Evolutionary conservation across 331 rosid genomes (phyloP), one percentile per base, ranked within the genome.

Genomic region (Pyracantha coccinea): DNA sequence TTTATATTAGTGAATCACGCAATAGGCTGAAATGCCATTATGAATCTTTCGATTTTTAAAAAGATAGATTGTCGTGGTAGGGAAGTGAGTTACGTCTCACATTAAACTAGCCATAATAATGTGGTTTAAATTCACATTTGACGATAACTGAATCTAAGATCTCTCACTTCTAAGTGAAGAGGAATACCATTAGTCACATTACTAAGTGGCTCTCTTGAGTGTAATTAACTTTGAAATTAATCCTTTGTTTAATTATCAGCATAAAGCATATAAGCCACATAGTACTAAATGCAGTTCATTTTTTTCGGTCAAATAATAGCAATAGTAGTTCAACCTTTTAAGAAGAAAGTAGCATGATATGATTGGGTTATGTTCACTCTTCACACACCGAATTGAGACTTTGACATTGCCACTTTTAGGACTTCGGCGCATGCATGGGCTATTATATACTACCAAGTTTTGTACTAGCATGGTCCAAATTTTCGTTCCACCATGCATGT

Each of bases 11-110:
- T 33, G 1, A 8, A 35, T 35, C 4, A 35, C 11, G 8, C 11
- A 33, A 8, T 33, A 31, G 1, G 7, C 0, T 31, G 2, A 31
- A 31, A 31, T 31, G 2, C 1, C 7, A 4, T 3, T 33, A 33
- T 8, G 1, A 8, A 1, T 35, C 0, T 8, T 35, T 35, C 3
- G 0, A 0, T 12, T 8, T 35, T 0, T 0, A 0, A 35, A 35
- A 8, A 0, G 0, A 35, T 35, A 8, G 12, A 35, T 1, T 8
- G 12, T 35, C 12, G 4, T 2, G 4, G 41, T 35, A n/a, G n/a
- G n/a, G n/a, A n/a, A 35, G 41, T 35, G 41, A 35, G 41, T 35
- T 35, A 35, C 8, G 41, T 0, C 41, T 35, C 41, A 35, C 12
- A 8, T 2, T 2, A 35, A 0, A 0, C 12, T 35, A 35, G 41